Percentiles rank a stretch among this genome's conserved stretches.
phyloP scores from a whole-genome alignment of 2,329 filamentous ascomycete genomes.

The Thielaviopsis ethacetica region DNA sequence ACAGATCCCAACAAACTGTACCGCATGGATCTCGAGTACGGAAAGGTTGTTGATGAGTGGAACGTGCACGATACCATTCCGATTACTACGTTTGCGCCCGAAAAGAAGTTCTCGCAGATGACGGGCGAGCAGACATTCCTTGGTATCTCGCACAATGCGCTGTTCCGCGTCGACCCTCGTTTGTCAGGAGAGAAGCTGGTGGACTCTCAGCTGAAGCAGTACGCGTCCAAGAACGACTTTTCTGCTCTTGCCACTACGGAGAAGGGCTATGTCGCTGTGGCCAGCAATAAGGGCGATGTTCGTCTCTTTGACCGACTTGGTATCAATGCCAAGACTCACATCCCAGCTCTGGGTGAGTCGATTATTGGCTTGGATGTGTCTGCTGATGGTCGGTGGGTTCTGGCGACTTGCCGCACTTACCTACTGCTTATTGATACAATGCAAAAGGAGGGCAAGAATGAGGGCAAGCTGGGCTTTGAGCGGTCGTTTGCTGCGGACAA shows the following conservation, averaged over 20 bases:
- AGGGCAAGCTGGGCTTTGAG: constrained; percentile 96
- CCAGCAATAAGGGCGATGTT: constrained; percentile 94
- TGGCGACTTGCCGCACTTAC: constrained; percentile 88
- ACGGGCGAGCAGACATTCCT: constrained; percentile 89
- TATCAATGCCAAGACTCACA: constrained; percentile 93
- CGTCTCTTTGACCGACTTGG: constrained; percentile 91
- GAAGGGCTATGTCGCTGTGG: constrained; percentile 91
- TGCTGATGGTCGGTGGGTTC: constrained; percentile 87
- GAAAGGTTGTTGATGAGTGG: constrained; percentile 97
- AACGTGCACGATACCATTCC: constrained; percentile 94
- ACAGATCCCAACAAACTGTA: constrained; percentile 80
- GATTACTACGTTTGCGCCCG: constrained; percentile 79
- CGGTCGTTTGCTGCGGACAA: constrained; percentile 79
- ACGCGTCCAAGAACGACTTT: constrained; percentile 93
- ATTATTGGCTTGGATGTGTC: constrained; percentile 93
- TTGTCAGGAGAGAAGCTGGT: constrained; percentile 83
- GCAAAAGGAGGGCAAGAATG: constrained; percentile 87
- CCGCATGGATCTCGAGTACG: constrained; percentile 94
- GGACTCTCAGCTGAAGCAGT: constrained; percentile 85
- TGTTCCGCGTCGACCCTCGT: constrained; percentile 88
- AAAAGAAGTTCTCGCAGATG: constrained; percentile 98
- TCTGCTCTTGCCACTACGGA: constrained; percentile 87
- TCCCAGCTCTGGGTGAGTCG: constrained; percentile 84
- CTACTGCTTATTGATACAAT: constrained; percentile 82
- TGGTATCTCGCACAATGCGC: constrained; percentile 78